These are phyloP conservation scores for Tetrahymena elliotti DNA, from an alignment of 73 alveolate genomes.

Conservation along the genomic window DNA sequence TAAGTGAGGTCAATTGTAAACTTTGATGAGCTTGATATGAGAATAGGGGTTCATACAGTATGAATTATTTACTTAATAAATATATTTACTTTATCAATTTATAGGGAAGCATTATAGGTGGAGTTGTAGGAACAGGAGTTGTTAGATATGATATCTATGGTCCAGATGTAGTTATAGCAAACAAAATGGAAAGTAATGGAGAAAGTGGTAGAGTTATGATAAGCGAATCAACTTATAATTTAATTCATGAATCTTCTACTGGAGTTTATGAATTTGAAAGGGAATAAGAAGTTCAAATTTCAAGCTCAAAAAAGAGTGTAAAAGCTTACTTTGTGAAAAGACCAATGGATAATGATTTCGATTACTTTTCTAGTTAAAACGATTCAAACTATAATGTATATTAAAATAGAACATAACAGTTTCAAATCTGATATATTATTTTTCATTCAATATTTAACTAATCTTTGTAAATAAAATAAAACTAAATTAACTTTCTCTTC, in stretches of 20 bases:
- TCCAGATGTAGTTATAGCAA: conserved; percentile 91
- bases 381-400: neutral
- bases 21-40: conserved; percentile 58
- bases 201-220: conserved; percentile 81
- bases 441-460: too few relatives aligned
- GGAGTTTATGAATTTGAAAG: conserved; percentile 38
- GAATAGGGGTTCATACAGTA: conserved; percentile 79
- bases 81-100: neutral
- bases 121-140: conserved; percentile 81
- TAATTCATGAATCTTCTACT: conserved; percentile 44
- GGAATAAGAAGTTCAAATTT: conserved; percentile 4
- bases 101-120: conserved; percentile 70
- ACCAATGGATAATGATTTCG: neutral
- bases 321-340: conserved; percentile 17
- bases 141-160: conserved; percentile 98
- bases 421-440: neutral
- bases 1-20: conserved; percentile 68
- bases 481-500: too few relatives aligned
- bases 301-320: conserved; percentile 2
- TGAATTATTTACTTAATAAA: neutral
- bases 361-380: neutral
- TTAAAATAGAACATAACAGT: neutral
- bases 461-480: too few relatives aligned
- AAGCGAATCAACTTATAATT: conserved; percentile 76
- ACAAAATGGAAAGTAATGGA: conserved; percentile 94